phyloP scores from a whole-genome alignment of 768 basidiomycete species.

The Macrolepiota albuminosa region DNA sequence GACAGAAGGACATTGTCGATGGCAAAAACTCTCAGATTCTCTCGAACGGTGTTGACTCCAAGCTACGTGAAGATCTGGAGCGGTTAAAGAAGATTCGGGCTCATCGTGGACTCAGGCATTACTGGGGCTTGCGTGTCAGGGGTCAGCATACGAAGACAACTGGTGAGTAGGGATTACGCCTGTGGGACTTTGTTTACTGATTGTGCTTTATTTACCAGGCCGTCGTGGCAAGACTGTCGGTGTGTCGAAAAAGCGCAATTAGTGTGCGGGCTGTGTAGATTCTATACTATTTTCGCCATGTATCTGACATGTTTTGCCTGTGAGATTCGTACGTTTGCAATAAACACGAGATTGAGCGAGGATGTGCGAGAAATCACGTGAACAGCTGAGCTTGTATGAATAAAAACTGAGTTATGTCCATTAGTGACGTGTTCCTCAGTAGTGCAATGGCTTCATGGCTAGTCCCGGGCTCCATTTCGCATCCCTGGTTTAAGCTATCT shows the following conservation, averaged over 20 bases:
- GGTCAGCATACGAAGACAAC: conserved; percentile 99
- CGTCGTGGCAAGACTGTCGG: conserved; percentile 95
- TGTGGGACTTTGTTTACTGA: neutral
- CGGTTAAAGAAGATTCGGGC: conserved; percentile 98
- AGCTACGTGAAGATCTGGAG: conserved; percentile 97
- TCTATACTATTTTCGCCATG: conserved; percentile 11
- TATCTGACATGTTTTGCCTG: conserved; percentile 12
- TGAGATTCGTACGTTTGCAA: conserved; percentile 9
- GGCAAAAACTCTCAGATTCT: conserved; percentile 96
- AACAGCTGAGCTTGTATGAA: neutral
- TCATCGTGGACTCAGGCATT: conserved; percentile 90
- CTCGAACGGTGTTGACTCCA: conserved; percentile 95
- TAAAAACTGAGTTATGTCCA: neutral
- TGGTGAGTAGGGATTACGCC: conserved; percentile 43
- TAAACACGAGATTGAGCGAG: neutral
- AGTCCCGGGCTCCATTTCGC: conserved; percentile 25
- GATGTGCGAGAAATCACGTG: conserved; percentile 8
- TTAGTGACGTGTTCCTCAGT: neutral
- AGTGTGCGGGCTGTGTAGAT: conserved; percentile 17
- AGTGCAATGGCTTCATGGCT: conserved; percentile 22
- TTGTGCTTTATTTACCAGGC: conserved; percentile 38
- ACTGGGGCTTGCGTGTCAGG: conserved; percentile 92
- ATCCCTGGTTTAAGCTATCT: conserved; percentile 39
- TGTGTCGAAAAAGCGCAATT: conserved; percentile 87
- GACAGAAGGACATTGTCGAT: conserved; percentile 96